Base-by-base conservation (phyloP, 225 moss, liverwort and hornwort genomes). In the Bryum argenteum region DNA sequence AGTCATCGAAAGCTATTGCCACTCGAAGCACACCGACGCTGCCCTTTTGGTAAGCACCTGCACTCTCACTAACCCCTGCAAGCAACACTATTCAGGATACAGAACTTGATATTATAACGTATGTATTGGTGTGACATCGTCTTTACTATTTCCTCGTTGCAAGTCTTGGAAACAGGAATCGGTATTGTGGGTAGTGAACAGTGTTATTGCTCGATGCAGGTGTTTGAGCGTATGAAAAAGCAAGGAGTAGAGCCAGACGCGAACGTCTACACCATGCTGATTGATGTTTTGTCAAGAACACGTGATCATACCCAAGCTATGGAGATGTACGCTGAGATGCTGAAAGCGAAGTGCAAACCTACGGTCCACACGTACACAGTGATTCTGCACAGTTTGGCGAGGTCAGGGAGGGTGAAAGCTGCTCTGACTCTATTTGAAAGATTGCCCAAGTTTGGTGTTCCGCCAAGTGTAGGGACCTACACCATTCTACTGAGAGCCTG, bases 221-320 rank as follows among this genome's bases (percentile, higher is more conserved):
- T 89, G 21, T 87, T 91, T 55, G 78, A 83, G 64, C 83, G 78
- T 55, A 94, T 94, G 91, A 88, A 85, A 73, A 83, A 77, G 60
- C 76, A 40, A 72, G 85, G 81, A 22, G 64, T 81, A 42, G 75
- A 82, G 64, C 88, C 85, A 33, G 78, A 87, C 50, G 65, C 80
- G 17, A 61, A 76, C 50, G 75, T 86, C 17, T 94, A 83, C 43
- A 91, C 90, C 45, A 78, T 82, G 74, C 77, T 94, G 26, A 88
- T 94, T 56, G 91, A 94, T 63, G 53, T 90, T 80, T 54, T 91
- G 44, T 78, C 90, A 15, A 90, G 82, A 82, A 88, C 89, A 55
- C 89, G 90, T 58, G 82, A 55, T 41, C 83, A 88, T 52, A 71
- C 80, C 12, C 73, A 70, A 53, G 91, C 91, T 20, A 74, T 81